phyloP scores from a whole-genome alignment of 2,329 filamentous ascomycete species.

The Fusarium heterosporum region DNA sequence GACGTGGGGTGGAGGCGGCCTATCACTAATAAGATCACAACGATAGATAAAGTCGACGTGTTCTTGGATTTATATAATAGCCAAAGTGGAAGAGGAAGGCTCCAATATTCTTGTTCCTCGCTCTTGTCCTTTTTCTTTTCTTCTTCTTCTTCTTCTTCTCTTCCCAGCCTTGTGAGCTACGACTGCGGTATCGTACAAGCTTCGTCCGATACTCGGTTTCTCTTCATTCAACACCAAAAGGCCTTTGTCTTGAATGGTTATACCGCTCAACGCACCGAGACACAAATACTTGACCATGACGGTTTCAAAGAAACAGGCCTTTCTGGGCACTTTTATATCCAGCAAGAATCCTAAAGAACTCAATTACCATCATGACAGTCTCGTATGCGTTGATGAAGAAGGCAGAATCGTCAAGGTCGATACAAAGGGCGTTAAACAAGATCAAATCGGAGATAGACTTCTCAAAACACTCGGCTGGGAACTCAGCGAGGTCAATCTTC shows the following conservation, averaged over 20 bases:
- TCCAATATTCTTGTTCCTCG: not conserved
- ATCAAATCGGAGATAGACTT: conserved; percentile 50
- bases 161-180: not conserved
- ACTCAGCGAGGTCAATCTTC: conserved; percentile 53
- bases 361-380: conserved; percentile 63
- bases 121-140: not conserved
- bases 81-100: not conserved
- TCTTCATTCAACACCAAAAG: not conserved
- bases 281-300: conserved; percentile 23
- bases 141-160: not conserved
- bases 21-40: conserved; percentile 32
- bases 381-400: conserved; percentile 61
- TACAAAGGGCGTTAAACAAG: conserved; percentile 49
- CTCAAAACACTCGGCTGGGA: conserved; percentile 61
- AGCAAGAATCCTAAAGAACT: conserved; percentile 61
- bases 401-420: conserved; percentile 66
- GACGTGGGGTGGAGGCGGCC: conserved; percentile 39
- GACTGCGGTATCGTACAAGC: conserved; percentile 13
- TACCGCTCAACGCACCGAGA: not conserved
- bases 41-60: conserved; percentile 17
- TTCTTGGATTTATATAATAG: conserved; percentile 25
- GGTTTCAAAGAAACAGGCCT: conserved; percentile 57
- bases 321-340: conserved; percentile 68
- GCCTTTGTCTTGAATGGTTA: not conserved
- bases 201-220: not conserved